These are phyloP conservation scores for Oxytropis ochrocephala DNA, from an alignment of 306 rosid genomes.

Conservation along the genomic window DNA sequence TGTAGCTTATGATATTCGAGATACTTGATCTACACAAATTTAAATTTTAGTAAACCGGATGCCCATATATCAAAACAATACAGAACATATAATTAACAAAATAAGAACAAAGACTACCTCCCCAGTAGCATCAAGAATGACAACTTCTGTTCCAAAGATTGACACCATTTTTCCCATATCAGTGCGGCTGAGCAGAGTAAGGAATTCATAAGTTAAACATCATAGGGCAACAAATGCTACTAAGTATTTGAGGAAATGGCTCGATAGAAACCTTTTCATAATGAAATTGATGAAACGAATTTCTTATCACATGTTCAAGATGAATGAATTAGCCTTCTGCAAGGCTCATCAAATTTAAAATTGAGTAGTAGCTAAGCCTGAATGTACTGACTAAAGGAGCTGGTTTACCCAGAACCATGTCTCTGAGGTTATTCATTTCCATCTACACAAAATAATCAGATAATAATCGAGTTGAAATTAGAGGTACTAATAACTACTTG, in stretches of 20 bases:
- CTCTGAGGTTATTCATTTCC: no score
- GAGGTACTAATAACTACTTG: no score
- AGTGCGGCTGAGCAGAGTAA: conserved; percentile 56
- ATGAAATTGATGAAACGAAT: conserved; percentile 96
- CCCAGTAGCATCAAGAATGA: conserved; percentile 79
- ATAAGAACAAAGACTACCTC: conserved; percentile 48
- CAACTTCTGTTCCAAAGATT: conserved; percentile 77
- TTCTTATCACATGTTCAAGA: conserved; percentile 85
- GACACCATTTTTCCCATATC: conserved; percentile 78
- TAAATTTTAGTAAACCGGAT: no score
- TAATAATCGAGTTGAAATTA: no score
- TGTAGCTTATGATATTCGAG: conserved; percentile 86
- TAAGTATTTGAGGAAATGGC: conserved; percentile 10
- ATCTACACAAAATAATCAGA: no score
- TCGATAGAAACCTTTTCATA: conserved; percentile 72
- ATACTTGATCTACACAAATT: conserved; percentile 58
- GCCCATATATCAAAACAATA: not conserved
- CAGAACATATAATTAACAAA: conserved; percentile 13
- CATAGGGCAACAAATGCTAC: conserved; percentile 12
- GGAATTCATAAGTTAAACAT: no score
- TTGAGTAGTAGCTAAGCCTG: no score
- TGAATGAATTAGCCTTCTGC: no score
- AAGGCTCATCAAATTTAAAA: no score
- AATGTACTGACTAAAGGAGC: no score
- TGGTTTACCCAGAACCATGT: no score